These are phyloP conservation scores for Sisymbrium altissimum DNA, from an alignment of 345 rosid species.

Conservation along the genomic window DNA sequence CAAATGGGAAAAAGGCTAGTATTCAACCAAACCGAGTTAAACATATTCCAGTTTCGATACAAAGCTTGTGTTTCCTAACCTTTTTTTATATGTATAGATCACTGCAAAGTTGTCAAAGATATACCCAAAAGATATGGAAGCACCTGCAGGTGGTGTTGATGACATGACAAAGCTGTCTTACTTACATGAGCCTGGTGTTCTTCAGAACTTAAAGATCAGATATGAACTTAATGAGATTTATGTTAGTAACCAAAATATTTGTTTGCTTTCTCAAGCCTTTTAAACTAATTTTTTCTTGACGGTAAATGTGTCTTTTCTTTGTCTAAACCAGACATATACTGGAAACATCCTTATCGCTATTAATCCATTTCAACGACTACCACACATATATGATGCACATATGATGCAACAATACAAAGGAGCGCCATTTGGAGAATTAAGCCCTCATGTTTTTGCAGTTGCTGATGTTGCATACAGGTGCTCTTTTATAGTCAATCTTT, in stretches of 20 bases:
- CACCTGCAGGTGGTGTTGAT: constrained; percentile 1
- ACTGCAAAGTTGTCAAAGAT: constrained; percentile 5
- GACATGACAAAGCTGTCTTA: constrained; percentile 13
- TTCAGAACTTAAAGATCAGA: neutral
- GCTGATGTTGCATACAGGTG: constrained; percentile 9
- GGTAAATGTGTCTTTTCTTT: neutral
- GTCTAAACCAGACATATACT: neutral
- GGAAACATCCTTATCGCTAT: constrained; percentile 2
- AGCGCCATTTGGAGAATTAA: neutral
- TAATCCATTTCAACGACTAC: neutral
- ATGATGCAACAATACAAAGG: constrained; percentile 12
- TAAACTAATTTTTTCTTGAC: neutral
- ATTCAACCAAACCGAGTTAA: neutral
- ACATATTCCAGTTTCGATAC: neutral
- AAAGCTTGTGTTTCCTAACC: neutral
- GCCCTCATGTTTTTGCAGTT: constrained; percentile 1
- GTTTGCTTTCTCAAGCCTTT: no score
- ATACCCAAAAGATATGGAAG: constrained; percentile 6
- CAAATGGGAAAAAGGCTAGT: constrained; percentile 59
- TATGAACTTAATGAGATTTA: constrained; percentile 2
- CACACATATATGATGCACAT: neutral
- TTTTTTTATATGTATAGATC: neutral
- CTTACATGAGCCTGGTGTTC: constrained; percentile 4
- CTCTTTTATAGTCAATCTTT: no score
- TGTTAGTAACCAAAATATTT: neutral